Percentiles rank a stretch among this genome's conserved stretches.
Evolutionary conservation across 805 yeast species (phyloP).

Genomic region (Priceomyces carsonii): DNA sequence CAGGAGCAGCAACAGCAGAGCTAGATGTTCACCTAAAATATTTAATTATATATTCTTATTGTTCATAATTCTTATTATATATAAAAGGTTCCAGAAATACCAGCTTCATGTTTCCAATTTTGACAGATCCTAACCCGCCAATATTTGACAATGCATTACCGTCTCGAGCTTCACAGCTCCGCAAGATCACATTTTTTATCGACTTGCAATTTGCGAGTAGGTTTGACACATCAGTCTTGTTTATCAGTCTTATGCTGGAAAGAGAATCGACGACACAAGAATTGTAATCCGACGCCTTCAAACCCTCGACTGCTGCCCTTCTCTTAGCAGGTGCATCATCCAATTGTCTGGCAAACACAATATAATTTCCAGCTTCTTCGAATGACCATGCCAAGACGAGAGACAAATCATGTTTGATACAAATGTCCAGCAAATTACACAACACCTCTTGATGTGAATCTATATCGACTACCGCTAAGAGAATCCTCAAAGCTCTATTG

Average conservation of each 20-base stretch:
- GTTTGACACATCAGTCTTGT: conserved; percentile 56
- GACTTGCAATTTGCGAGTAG: conserved; percentile 50
- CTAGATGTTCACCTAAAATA: too few relatives aligned
- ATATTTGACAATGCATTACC: conserved; percentile 20
- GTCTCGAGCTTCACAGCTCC: conserved; percentile 27
- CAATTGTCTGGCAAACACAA: conserved; percentile 37
- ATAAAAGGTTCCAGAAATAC: conserved; percentile 53
- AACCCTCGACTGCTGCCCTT: conserved; percentile 41
- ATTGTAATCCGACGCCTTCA: conserved; percentile 43
- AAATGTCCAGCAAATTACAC: conserved; percentile 47
- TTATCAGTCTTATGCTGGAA: conserved; percentile 47
- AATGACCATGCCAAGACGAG: conserved; percentile 55
- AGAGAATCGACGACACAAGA: conserved; percentile 46
- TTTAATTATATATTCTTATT: conserved; percentile 4
- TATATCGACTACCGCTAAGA: conserved; percentile 66
- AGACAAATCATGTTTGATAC: conserved; percentile 50
- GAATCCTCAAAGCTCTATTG: conserved; percentile 49
- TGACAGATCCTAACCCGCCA: conserved; percentile 52
- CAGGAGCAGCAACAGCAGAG: conserved; percentile 13
- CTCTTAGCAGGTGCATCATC: conserved; percentile 32
- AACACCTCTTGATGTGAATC: conserved; percentile 54
- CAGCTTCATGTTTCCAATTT: conserved; percentile 38
- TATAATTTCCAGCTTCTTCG: conserved; percentile 47
- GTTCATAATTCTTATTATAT: conserved; percentile 38
- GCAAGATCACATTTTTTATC: conserved; percentile 40